phyloP scores from a whole-genome alignment of 306 rosid species.

The Citrullus mucosospermus region DNA sequence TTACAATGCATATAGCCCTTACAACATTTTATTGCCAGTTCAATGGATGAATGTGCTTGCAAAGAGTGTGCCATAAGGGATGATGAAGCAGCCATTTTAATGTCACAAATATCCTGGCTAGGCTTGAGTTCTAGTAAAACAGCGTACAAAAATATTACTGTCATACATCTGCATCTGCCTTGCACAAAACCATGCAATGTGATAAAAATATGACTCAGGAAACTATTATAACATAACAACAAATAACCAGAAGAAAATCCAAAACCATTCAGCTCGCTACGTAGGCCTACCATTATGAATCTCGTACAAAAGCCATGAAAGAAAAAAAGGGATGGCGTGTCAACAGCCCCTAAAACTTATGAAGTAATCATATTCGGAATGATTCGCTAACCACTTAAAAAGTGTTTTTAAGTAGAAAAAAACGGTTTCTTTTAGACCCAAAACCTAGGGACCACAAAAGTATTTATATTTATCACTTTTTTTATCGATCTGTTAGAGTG shows the following conservation, averaged over 20 bases:
- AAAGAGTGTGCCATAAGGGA: slow-evolving; percentile 29
- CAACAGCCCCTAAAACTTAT: neutral
- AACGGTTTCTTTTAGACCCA: too few species aligned
- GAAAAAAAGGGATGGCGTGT: neutral
- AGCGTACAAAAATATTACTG: neutral
- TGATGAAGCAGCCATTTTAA: slow-evolving; percentile 49
- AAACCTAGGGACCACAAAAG: too few species aligned
- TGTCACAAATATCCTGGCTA: neutral
- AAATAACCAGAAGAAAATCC: neutral
- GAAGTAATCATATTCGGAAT: neutral
- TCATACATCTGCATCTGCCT: neutral
- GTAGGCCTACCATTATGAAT: neutral
- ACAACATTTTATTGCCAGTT: slow-evolving; percentile 14
- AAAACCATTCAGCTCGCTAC: neutral
- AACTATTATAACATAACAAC: neutral
- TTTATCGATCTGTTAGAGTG: too few species aligned
- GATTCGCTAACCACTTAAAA: too few species aligned
- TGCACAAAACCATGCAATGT: neutral
- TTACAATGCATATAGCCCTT: slow-evolving; percentile 5
- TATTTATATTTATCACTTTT: too few species aligned
- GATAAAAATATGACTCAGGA: neutral
- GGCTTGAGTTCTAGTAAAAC: neutral
- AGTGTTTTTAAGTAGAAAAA: too few species aligned
- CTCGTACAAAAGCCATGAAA: neutral
- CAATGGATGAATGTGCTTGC: slow-evolving; percentile 24